These are phyloP conservation scores for Erythrophleum fordii DNA, from an alignment of 306 rosid genomes.

Conservation along the genomic window DNA sequence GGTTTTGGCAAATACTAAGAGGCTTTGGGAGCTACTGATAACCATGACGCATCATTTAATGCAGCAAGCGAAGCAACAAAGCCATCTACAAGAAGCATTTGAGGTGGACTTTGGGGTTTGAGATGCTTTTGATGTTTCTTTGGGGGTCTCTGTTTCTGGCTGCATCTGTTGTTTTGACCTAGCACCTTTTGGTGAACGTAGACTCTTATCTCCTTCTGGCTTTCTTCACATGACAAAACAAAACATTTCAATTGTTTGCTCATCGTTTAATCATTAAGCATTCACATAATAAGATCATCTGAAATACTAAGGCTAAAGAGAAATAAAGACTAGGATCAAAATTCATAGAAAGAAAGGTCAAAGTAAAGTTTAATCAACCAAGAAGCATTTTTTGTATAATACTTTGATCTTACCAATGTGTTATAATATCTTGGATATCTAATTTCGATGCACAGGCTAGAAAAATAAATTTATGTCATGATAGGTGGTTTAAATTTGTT, in stretches of 20 bases:
- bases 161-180: conserved; percentile 24
- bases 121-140: conserved; percentile 32
- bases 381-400: too few species aligned
- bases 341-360: too few species aligned
- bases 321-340: too few species aligned
- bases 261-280: background rate
- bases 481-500: too few species aligned
- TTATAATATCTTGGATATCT: too few species aligned
- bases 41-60: background rate
- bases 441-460: too few species aligned
- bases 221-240: conserved; percentile 48
- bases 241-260: conserved; percentile 36
- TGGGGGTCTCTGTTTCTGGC: conserved; percentile 29
- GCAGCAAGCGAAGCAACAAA: conserved; percentile 67
- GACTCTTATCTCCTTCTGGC: conserved; percentile 46
- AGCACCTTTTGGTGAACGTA: conserved; percentile 37
- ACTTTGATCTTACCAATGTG: too few species aligned
- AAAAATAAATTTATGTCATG: too few species aligned
- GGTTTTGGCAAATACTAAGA: background rate
- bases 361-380: too few species aligned
- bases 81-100: conserved; percentile 39
- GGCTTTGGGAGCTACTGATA: background rate
- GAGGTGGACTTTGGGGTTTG: conserved; percentile 34
- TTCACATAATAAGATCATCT: too few species aligned
- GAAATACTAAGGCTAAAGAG: too few species aligned